Evolutionary conservation across 495 filamentous ascomycete genomes (phyloP).

Genomic region (Immersiella caudata): DNA sequence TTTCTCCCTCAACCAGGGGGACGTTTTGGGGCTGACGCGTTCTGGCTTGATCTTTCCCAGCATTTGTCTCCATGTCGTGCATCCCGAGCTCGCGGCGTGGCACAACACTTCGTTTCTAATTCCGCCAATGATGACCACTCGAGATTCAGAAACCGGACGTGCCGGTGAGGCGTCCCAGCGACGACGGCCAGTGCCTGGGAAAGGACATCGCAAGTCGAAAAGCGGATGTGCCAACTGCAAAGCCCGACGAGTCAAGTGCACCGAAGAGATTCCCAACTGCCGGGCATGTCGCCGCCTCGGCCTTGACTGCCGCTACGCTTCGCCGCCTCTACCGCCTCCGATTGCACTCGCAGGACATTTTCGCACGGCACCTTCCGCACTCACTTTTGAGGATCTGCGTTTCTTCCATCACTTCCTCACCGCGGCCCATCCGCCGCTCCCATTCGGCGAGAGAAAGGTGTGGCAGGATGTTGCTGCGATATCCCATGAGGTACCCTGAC

Average conservation of each 20-base stretch:
- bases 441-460: constrained; percentile 45
- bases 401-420: constrained; percentile 31
- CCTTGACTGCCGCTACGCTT: constrained; percentile 47
- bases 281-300: constrained; percentile 49
- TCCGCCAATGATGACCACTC: background rate
- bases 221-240: constrained; percentile 57
- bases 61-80: background rate
- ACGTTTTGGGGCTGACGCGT: background rate
- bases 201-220: constrained; percentile 8
- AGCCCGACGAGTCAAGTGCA: constrained; percentile 53
- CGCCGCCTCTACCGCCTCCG: constrained; percentile 22
- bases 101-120: background rate
- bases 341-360: constrained; percentile 17
- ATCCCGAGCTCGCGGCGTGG: background rate
- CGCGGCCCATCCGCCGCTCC: constrained; percentile 51
- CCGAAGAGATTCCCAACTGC: constrained; percentile 48
- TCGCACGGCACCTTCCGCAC: constrained; percentile 19
- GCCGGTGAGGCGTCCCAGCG: background rate
- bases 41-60: background rate
- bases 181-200: constrained; percentile 18
- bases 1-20: background rate
- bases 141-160: background rate
- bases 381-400: constrained; percentile 47
- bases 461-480: constrained; percentile 43
- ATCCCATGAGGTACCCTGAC: constrained; percentile 34